Base-by-base conservation (phyloP, 169 alveolate genomes). In the Perkinsus chesapeaki region DNA sequence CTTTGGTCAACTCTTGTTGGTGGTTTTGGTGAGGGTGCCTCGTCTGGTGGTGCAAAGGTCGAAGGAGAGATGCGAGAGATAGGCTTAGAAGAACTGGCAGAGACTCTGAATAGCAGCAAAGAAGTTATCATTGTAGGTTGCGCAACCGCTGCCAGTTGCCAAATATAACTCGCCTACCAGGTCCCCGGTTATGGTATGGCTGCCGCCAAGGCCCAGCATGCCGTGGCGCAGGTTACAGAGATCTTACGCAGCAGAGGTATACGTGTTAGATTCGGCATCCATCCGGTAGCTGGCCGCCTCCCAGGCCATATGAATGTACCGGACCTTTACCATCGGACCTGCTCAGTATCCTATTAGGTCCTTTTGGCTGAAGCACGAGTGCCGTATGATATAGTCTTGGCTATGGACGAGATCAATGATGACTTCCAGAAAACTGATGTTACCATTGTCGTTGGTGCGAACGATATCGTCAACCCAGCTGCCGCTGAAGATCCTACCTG, bases 141-240 rank as follows among this genome's bases (percentile, higher is more conserved):
- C 23, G 31, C 82, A 27, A 60, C 27, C 3, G 82, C 12, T 16
- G 82, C 36, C 31, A 27, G 3, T 60, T 16, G 23, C 16, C 60
- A 43, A 1, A 60, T 0, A 34, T 34, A 60, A n/a, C n/a, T 60
- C 36, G 31, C 27, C 82, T 34, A 1, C 82, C 23, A 60, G 82
- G 98, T 97, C 12, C 99, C 99, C 60, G 99, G 99, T 37, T 97
- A 97, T 95, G 99, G 99, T 38, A 93, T 97, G 96, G 99, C 99
- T 39, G 98, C 96, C 43, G 97, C 98, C 73, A 96, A 96, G 93
- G 96, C 97, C 34, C 98, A 97, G 95, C 94, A 96, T 91, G 96
- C 96, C 38, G 96, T 97, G 48, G 98, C 98, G 60, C 97, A 96
- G 39, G 94, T 97, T 39, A 95, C 95, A 38, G 95, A 95, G 47